Evolutionary conservation across 2,329 filamentous ascomycete species (phyloP), one percentile per base, ranked within the genome.

Genomic region (Penicillium griseofulvum): DNA sequence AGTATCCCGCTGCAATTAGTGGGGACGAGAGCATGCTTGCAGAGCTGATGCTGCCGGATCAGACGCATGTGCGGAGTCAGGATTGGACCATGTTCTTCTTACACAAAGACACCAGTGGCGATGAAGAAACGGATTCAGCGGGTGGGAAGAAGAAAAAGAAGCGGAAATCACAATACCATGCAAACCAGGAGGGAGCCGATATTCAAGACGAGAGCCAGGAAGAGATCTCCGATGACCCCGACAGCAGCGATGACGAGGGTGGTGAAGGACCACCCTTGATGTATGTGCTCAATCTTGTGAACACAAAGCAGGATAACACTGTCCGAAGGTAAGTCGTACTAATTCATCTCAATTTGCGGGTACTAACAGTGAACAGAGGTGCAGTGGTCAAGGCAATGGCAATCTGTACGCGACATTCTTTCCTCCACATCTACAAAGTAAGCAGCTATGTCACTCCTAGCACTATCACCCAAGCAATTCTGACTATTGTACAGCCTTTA

Each of bases 51-150:
- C 79, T 99, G 71, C 94, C 94, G 0, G 94, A 99, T 74, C 93
- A 97, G 75, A 91, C 93, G 22, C 94, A 99, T 76, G 86, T 94
- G 58, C 85, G 94, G 37, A 93, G 89, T 68, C 92, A 97, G 75
- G 94, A 99, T 73, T 99, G 94, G 94, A 99, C 94, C 39, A 96
- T 97, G 52, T 99, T 99, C 78, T 99, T 99, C 71, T 74, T 99
- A 54, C 94, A 99, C 77, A 97, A 97, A 73, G 94, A 99, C 72
- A 90, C 87, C 4, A 92, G 86, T 57, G 86, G 88, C 48, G 87
- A 90, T 54, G 92, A 96, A 57, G 89, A 91, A 29, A 83, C 86
- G 54, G 88, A 90, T 64, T 65, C 79, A 71, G 52, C 77, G 74
- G 62, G 74, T 75, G 68, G 80, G 19, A 71, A 68, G 49, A 71